Conservation (phyloP, 2,329 filamentous ascomycete genomes). For the Diaporthe citrichinensis region DNA sequence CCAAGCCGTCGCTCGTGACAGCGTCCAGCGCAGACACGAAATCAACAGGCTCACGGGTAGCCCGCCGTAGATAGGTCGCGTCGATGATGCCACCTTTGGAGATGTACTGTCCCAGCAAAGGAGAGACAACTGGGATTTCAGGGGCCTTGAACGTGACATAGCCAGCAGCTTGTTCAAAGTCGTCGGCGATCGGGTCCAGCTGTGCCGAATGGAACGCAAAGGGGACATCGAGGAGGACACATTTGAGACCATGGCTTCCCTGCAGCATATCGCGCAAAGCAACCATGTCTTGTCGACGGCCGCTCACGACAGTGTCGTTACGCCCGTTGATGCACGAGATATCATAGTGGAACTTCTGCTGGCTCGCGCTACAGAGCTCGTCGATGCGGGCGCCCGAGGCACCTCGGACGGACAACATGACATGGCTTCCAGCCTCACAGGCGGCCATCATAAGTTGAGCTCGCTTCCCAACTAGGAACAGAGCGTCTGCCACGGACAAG, state of each 20-base stretch:
- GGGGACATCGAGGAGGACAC: background rate
- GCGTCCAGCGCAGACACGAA: too few relatives aligned
- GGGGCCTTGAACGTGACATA: too few relatives aligned
- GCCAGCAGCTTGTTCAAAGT: too few relatives aligned
- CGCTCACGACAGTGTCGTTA: background rate
- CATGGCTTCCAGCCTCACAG: background rate
- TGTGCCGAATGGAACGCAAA: background rate
- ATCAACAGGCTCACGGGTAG: too few relatives aligned
- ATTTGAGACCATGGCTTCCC: background rate
- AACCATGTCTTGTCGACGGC: background rate
- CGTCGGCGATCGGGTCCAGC: background rate
- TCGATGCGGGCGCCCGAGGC: background rate
- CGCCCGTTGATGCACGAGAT: background rate
- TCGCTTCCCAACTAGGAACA: background rate
- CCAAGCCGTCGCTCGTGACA: too few relatives aligned
- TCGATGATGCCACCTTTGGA: too few relatives aligned
- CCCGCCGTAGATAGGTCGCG: too few relatives aligned
- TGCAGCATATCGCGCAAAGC: background rate
- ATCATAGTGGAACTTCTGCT: background rate
- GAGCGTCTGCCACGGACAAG: background rate
- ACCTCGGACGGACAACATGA: background rate
- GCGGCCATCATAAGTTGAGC: background rate
- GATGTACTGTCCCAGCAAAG: too few relatives aligned
- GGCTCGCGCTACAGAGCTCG: background rate
- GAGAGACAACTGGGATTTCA: too few relatives aligned